A percentile compares a stretch with the other conserved stretches of the same genome.
phyloP scores from a whole-genome alignment of 2,329 filamentous ascomycete species.

The Xylariaceae sp. region DNA sequence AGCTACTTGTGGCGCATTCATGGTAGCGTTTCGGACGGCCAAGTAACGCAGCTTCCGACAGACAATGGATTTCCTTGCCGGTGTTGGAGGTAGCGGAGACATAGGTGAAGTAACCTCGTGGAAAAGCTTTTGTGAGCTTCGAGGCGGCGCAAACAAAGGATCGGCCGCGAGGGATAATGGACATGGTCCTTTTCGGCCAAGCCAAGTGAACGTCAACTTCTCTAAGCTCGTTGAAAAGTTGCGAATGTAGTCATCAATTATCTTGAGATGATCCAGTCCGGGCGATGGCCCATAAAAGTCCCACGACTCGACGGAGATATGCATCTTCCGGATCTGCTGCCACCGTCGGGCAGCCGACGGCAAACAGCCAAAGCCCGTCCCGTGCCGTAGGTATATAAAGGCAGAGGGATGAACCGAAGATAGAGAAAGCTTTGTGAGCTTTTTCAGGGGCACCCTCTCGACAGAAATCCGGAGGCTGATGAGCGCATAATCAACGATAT shows the following conservation, averaged over 20 bases:
- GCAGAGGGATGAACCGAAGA: conserved; percentile 74
- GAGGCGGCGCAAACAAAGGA: conserved; percentile 64
- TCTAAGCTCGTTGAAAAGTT: conserved; percentile 67
- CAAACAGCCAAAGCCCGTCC: conserved; percentile 72
- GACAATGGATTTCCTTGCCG: conserved; percentile 57
- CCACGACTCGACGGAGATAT: conserved; percentile 73
- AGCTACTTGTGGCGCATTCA: conserved; percentile 72
- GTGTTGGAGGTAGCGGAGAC: conserved; percentile 60
- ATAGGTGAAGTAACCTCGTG: conserved; percentile 66
- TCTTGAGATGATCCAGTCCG: conserved; percentile 71
- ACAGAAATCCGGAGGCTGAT: conserved; percentile 84
- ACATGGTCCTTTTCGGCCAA: conserved; percentile 71
- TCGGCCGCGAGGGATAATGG: conserved; percentile 73
- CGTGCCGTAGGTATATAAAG: conserved; percentile 76
- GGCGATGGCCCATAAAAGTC: conserved; percentile 62
- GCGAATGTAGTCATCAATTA: conserved; percentile 80
- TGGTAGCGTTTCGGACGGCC: conserved; percentile 70
- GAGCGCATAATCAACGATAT: conserved; percentile 84
- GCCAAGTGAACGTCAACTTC: conserved; percentile 77
- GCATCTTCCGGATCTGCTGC: conserved; percentile 75
- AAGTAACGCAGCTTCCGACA: conserved; percentile 71
- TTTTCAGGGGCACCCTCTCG: conserved; percentile 69
- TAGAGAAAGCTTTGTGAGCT: conserved; percentile 71
- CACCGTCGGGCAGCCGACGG: conserved; percentile 74
- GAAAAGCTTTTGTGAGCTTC: conserved; percentile 60